Evolutionary conservation across 1,284 basidiomycete genomes (phyloP).

Genomic region (Puccinia coronata): DNA sequence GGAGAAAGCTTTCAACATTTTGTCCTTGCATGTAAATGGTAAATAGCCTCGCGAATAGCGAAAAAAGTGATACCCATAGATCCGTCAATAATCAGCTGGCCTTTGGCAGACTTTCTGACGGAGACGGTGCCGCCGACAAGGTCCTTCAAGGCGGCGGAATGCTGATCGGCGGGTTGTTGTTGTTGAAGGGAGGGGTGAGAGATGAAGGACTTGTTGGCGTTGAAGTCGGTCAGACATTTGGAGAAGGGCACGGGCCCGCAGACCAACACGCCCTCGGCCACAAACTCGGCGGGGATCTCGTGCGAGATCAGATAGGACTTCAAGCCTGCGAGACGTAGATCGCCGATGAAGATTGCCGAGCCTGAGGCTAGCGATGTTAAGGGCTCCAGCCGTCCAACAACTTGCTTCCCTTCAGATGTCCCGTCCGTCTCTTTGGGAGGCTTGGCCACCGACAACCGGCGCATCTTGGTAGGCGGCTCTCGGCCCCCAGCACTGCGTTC

Average conservation of each 20-base stretch:
- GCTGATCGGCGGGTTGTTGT: conserved; percentile 52
- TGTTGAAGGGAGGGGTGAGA: conserved; percentile 21
- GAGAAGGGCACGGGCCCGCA: conserved; percentile 65
- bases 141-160: conserved; percentile 62
- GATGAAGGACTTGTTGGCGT: conserved; percentile 27
- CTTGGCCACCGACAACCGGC: conserved; percentile 19
- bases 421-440: conserved; percentile 55
- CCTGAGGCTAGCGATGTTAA: conserved; percentile 64
- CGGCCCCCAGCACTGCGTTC: conserved; percentile 32
- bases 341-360: conserved; percentile 90
- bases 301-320: conserved; percentile 73
- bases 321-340: conserved; percentile 81
- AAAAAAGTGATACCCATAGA: conserved; percentile 84
- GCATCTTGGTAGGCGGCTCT: conserved; percentile 17
- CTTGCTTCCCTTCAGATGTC: neutral
- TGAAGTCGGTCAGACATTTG: conserved; percentile 50
- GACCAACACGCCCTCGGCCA: conserved; percentile 91
- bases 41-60: conserved; percentile 79
- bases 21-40: conserved; percentile 69
- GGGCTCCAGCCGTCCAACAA: conserved; percentile 58
- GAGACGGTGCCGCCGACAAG: conserved; percentile 73
- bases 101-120: conserved; percentile 79
- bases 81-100: conserved; percentile 83
- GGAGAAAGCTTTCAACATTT: neutral
- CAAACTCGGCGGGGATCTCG: conserved; percentile 82